Evolutionary conservation across 202 grass and related monocot genomes (phyloP).

Genomic region (Dendrocalamus latiflorus): DNA sequence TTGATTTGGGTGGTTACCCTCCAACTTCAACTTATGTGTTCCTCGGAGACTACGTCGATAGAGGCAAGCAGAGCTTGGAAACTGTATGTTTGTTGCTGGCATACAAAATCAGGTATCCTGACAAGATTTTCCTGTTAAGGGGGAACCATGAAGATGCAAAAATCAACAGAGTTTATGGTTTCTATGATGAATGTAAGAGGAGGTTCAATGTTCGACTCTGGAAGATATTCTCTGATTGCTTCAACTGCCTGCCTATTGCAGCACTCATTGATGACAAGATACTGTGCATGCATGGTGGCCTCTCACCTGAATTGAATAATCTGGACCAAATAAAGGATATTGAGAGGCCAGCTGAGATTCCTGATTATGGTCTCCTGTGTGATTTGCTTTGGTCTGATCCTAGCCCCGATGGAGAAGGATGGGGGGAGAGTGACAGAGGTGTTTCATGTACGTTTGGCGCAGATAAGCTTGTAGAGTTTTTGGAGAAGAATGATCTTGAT

Average conservation of each 20-base stretch:
- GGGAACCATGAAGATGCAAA: constrained; percentile 96
- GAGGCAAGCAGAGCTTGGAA: constrained; percentile 89
- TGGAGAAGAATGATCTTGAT: constrained; percentile 75
- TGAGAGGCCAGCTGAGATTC: constrained; percentile 75
- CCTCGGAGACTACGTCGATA: constrained; percentile 91
- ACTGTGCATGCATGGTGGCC: constrained; percentile 90
- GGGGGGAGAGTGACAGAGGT: too few species aligned
- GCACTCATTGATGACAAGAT: constrained; percentile 75
- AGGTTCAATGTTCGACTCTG: constrained; percentile 84
- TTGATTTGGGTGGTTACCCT: constrained; percentile 83
- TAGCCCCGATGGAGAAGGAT: too few species aligned
- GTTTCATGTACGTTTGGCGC: too few species aligned
- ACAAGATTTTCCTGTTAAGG: constrained; percentile 75
- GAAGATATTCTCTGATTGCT: constrained; percentile 95
- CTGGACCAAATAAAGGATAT: constrained; percentile 80
- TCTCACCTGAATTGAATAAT: constrained; percentile 73
- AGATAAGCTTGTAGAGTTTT: too few species aligned
- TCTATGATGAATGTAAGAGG: constrained; percentile 95
- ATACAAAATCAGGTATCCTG: constrained; percentile 85
- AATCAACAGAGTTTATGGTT: constrained; percentile 88
- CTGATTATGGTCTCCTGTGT: constrained; percentile 79
- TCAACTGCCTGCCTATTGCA: constrained; percentile 85
- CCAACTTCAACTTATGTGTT: constrained; percentile 84
- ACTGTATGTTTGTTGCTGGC: constrained; percentile 86
- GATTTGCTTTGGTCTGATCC: constrained; percentile 94